These are phyloP conservation scores for Celoporthe dispersa DNA, from an alignment of 2,329 filamentous ascomycete species.

Conservation along the genomic window DNA sequence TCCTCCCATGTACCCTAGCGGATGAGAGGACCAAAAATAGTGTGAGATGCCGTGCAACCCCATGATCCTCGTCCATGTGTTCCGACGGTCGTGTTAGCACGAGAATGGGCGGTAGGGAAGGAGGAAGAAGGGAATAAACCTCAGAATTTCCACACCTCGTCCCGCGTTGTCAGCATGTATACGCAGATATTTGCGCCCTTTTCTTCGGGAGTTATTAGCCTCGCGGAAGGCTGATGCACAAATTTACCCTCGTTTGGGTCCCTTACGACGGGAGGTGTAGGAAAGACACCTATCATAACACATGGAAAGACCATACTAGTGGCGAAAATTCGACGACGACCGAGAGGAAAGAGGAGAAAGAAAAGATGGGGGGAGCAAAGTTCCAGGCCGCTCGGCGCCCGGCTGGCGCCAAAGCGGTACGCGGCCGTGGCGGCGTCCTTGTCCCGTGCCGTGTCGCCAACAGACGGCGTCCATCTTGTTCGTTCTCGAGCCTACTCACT, in stretches of 20 bases:
- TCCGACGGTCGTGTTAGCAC: background rate
- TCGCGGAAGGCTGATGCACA: background rate
- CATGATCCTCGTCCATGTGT: background rate
- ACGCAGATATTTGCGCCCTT: background rate
- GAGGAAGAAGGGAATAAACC: background rate
- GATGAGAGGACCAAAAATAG: background rate
- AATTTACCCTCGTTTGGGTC: background rate
- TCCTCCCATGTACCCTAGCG: background rate
- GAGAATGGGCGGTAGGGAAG: background rate
- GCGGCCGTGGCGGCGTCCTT: background rate
- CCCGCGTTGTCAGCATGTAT: background rate
- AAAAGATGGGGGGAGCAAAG: background rate
- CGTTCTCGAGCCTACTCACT: background rate
- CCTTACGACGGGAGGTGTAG: background rate
- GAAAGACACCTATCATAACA: too few species aligned
- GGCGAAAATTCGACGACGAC: background rate
- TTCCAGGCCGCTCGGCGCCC: background rate
- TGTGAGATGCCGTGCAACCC: background rate
- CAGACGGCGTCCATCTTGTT: background rate
- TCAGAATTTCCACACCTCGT: background rate
- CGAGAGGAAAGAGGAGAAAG: background rate
- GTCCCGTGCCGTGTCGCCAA: background rate
- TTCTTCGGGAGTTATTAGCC: background rate
- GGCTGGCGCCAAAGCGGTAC: background rate
- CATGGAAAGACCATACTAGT: background rate